Evolutionary conservation across 306 rosid species (phyloP), one percentile per base, ranked within the genome.

Genomic region (Lagenaria siceraria): DNA sequence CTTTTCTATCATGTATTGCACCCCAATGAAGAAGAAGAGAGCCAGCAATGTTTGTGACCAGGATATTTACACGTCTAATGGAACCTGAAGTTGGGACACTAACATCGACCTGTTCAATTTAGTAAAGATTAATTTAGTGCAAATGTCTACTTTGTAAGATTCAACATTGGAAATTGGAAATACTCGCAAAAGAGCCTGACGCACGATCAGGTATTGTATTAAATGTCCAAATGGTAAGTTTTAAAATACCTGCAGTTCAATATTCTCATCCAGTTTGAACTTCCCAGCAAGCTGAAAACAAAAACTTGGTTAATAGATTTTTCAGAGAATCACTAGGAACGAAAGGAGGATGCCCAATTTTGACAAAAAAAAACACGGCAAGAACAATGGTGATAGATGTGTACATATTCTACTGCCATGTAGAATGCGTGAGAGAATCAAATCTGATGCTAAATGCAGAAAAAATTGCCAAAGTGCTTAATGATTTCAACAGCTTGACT

Each of bases 21-120:
- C 99, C 99, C 99, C 99, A 95, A 71, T 95, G 99, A 82, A 95
- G 90, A 80, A 89, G 49, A 86, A 95, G 82, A 78, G 97, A 89
- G 77, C 83, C 91, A 78, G 87, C 86, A 64, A 76, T 76, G 76
- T 83, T 79, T 63, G 93, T 78, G 82, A 92, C 86, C 76, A 83
- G 87, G 77, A 95, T 49, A 72, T 95, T 87, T 55, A 92, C 87
- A 79, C 78, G 87, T 46, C 78, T 83, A 70, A 79, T 55, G 70
- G 82, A 76, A 74, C 89, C 96, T 76, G 89, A 83, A 55, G 82
- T 78, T 29, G 92, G 82, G 70, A 87, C 79, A 75, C 85, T 82
- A 75, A 92, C 85, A 83, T 77, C 78, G 82, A 95, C 96, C 99
- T 95, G 89, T 81, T 51, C 90, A 79, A 76, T 78, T 78, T 35